Conservation (phyloP, 169 alveolate genomes). For the Cryptosporidium bovis region DNA sequence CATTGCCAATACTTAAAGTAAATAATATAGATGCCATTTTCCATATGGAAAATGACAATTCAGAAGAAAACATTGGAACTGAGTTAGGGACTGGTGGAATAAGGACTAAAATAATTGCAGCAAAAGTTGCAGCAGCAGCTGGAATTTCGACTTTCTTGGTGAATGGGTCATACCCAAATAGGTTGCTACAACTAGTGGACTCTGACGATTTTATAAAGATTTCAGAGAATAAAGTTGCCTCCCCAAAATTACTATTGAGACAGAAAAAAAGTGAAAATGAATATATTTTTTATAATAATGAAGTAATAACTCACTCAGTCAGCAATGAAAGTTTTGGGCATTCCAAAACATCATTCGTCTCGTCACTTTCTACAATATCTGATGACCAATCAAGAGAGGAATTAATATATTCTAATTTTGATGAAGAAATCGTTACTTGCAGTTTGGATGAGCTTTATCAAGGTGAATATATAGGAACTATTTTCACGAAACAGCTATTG, state of each 20-base stretch:
- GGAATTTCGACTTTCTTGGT: conserved; percentile 76
- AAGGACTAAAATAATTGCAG: conserved; percentile 79
- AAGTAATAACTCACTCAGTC: neutral
- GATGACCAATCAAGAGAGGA: conserved; percentile 16
- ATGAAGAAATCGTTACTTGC: conserved; percentile 42
- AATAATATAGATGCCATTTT: conserved; percentile 73
- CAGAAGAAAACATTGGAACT: conserved; percentile 64
- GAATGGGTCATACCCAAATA: conserved; percentile 75
- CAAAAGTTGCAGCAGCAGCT: conserved; percentile 77
- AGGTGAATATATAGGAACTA: conserved; percentile 67
- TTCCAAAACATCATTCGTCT: neutral
- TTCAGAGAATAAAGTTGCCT: neutral
- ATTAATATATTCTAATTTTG: neutral
- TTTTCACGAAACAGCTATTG: conserved; percentile 29
- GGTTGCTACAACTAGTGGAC: conserved; percentile 49
- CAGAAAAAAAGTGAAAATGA: neutral
- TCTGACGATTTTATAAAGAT: conserved; percentile 21
- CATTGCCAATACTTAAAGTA: conserved; percentile 75
- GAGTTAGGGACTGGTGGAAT: conserved; percentile 80
- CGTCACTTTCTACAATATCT: conserved; percentile 8
- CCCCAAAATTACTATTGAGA: neutral
- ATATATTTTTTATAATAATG: conserved; percentile 2
- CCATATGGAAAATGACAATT: conserved; percentile 68
- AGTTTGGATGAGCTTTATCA: conserved; percentile 45
- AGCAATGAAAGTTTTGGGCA: conserved; percentile 5